These are phyloP conservation scores for Talaromyces rugulosus DNA, from an alignment of 2,329 filamentous ascomycete species.

Conservation along the genomic window DNA sequence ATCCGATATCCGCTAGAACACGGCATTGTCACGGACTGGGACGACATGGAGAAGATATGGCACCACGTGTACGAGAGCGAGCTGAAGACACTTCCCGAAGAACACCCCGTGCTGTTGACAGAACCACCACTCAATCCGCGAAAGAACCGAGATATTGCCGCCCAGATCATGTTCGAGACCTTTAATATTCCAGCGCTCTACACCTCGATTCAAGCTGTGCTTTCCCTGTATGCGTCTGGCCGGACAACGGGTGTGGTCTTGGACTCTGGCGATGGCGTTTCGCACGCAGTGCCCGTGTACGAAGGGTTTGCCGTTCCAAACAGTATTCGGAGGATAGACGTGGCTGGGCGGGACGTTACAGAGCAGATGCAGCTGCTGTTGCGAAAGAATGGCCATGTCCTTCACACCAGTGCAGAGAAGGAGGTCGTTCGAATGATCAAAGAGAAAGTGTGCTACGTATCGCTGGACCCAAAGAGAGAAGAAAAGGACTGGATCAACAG, in stretches of 20 bases:
- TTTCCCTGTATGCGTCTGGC: conserved; percentile 92
- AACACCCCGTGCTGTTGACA: conserved; percentile 95
- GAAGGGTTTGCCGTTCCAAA: conserved; percentile 96
- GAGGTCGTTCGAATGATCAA: conserved; percentile 98
- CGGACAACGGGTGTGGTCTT: conserved; percentile 94
- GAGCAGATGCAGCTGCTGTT: conserved; percentile 89
- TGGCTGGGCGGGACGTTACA: conserved; percentile 92
- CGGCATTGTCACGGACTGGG: conserved; percentile 73
- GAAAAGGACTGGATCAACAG: conserved; percentile 86
- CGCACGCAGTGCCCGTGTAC: conserved; percentile 94
- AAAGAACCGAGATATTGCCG: conserved; percentile 91
- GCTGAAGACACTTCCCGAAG: conserved; percentile 93
- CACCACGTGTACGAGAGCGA: conserved; percentile 95
- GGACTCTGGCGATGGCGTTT: conserved; percentile 92
- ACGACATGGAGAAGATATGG: conserved; percentile 51
- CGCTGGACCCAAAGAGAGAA: conserved; percentile 83
- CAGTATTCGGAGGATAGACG: conserved; percentile 91
- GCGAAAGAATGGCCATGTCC: conserved; percentile 87
- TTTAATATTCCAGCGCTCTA: conserved; percentile 97
- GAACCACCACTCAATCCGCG: conserved; percentile 94
- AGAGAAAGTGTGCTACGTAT: conserved; percentile 82
- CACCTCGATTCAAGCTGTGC: conserved; percentile 93
- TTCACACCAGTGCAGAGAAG: conserved; percentile 98
- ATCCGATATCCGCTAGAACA: conserved; percentile 95
- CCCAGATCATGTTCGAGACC: conserved; percentile 96